phyloP scores from a whole-genome alignment of 2,329 filamentous ascomycete genomes.

The Penicillium sp. region DNA sequence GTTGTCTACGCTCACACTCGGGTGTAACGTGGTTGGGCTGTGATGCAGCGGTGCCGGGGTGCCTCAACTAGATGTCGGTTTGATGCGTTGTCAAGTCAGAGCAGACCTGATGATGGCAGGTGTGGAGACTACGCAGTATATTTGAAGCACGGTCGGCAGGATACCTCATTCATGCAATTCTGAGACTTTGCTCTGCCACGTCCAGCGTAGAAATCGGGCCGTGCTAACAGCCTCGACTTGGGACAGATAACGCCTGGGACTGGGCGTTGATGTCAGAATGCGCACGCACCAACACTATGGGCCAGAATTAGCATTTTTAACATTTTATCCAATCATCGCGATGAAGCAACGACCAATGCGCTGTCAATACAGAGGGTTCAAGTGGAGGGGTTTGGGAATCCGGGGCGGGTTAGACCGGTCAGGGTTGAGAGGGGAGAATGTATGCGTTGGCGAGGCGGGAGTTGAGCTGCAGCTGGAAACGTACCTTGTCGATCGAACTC shows the following conservation, averaged over 20 bases:
- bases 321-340: conserved; percentile 17
- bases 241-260: conserved; percentile 8
- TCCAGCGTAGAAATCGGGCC: conserved; percentile 30
- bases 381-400: conserved; percentile 22
- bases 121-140: conserved; percentile 25
- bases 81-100: conserved; percentile 46
- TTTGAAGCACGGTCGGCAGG: conserved; percentile 30
- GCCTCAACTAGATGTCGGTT: conserved; percentile 31
- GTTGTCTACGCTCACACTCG: conserved; percentile 29
- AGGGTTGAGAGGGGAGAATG: conserved; percentile 31
- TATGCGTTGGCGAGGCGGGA: conserved; percentile 42
- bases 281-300: conserved; percentile 25
- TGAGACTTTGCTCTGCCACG: conserved; percentile 24
- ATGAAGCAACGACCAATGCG: conserved; percentile 26
- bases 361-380: conserved; percentile 26
- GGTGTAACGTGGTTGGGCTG: conserved; percentile 48
- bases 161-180: conserved; percentile 22
- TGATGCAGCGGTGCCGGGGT: conserved; percentile 44
- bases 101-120: conserved; percentile 31
- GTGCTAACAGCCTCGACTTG: conserved; percentile 26
- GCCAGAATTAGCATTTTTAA: conserved; percentile 25
- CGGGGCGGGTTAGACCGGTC: conserved; percentile 31
- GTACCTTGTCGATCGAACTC: conserved; percentile 39
- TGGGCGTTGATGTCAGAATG: conserved; percentile 30
- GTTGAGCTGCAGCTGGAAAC: conserved; percentile 35